phyloP scores from a whole-genome alignment of 2,329 filamentous ascomycete genomes.

The Pyrenophora seminiperda region DNA sequence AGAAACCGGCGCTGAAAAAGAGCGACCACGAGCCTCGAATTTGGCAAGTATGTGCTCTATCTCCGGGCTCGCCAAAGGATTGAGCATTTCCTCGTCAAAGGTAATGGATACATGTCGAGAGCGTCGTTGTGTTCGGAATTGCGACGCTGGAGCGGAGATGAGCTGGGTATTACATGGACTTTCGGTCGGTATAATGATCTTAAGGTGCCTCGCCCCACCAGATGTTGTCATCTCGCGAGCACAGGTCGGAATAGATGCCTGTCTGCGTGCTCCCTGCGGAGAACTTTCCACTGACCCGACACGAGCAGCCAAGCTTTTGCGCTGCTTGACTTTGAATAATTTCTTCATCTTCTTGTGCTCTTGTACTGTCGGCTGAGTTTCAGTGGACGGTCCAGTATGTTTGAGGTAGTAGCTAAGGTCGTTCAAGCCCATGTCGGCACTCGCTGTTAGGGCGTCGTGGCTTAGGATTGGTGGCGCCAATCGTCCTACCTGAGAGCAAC shows the following conservation, averaged over 20 bases:
- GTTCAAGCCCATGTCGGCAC: constrained; percentile 33
- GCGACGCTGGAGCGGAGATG: constrained; percentile 6
- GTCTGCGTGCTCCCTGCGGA: constrained; percentile 20
- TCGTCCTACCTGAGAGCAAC: constrained; percentile 27
- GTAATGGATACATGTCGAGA: constrained; percentile 24
- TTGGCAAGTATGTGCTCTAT: constrained; percentile 27
- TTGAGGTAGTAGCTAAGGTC: constrained; percentile 40
- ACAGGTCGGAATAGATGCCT: constrained; percentile 29
- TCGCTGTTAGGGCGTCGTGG: constrained; percentile 38
- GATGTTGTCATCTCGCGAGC: constrained; percentile 37
- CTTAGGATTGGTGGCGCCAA: constrained; percentile 43
- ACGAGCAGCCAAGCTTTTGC: constrained; percentile 31
- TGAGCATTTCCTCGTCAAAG: constrained; percentile 39
- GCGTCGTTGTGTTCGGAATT: constrained; percentile 11
- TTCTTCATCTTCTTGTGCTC: constrained; percentile 28
- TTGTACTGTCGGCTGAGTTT: constrained; percentile 10
- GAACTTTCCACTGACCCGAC: constrained; percentile 31
- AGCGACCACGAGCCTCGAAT: constrained; percentile 13
- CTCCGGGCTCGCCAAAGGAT: constrained; percentile 26
- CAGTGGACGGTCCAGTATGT: constrained; percentile 35
- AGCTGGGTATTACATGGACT: constrained; percentile 15
- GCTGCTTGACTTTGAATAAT: constrained; percentile 32
- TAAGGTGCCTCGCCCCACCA: constrained; percentile 37
- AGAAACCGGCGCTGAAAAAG: constrained; percentile 20
- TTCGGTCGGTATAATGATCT: constrained; percentile 34